These are phyloP conservation scores for Stellera chamaejasme DNA, from an alignment of 345 rosid species.

Conservation along the genomic window DNA sequence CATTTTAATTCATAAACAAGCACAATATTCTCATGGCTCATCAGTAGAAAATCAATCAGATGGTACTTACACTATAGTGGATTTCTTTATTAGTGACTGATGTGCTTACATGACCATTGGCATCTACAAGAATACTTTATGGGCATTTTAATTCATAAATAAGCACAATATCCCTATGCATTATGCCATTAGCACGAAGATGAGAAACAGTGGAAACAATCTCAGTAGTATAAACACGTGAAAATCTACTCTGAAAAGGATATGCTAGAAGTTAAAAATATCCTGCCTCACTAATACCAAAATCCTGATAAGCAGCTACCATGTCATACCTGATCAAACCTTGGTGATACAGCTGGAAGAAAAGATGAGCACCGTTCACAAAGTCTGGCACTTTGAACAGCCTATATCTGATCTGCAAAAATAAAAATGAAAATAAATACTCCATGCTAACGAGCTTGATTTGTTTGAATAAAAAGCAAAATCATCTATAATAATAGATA, in stretches of 20 bases:
- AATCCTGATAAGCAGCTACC: conserved; percentile 3
- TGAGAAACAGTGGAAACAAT: conserved; percentile 42
- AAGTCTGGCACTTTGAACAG: conserved; percentile 36
- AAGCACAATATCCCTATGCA: conserved; percentile 61
- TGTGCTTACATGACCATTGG: conserved; percentile 38
- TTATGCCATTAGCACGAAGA: conserved; percentile 34
- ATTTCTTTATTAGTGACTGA: not conserved
- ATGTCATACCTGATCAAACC: conserved; percentile 35
- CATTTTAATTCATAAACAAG: not conserved
- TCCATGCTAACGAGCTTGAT: not conserved
- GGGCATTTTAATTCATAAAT: conserved; percentile 17
- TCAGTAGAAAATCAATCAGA: not conserved
- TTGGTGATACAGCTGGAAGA: conserved; percentile 40
- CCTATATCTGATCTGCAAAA: conserved; percentile 29
- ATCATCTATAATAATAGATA: too few relatives aligned
- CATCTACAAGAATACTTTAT: conserved; percentile 32
- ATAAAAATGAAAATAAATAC: not conserved
- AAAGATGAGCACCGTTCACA: conserved; percentile 37
- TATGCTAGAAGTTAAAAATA: conserved; percentile 9
- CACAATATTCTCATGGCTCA: not conserved
- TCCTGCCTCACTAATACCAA: not conserved
- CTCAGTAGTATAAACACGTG: conserved; percentile 72
- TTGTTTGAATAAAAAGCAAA: not conserved
- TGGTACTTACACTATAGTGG: not conserved
- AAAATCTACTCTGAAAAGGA: conserved; percentile 68